Conservation (phyloP, 2,329 filamentous ascomycete genomes). For the Lecanicillium sp. region DNA sequence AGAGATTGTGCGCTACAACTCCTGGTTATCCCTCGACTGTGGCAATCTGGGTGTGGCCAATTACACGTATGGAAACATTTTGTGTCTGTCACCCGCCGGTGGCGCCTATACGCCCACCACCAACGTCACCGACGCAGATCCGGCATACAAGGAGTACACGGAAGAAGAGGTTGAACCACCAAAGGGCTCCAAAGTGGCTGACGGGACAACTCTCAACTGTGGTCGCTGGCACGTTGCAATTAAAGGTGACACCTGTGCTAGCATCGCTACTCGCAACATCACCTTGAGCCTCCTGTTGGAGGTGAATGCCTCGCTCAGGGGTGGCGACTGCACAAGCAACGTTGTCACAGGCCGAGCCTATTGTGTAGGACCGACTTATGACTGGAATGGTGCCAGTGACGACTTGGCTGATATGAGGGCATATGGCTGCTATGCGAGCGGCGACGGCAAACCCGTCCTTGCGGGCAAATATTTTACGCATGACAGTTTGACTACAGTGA, state of each 20-base stretch:
- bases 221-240: conserved; percentile 4
- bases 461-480: too few species aligned
- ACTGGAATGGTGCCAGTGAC: too few species aligned
- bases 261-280: too few species aligned
- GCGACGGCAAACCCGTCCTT: too few species aligned
- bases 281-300: too few species aligned
- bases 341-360: too few species aligned
- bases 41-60: conserved; percentile 1
- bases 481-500: too few species aligned
- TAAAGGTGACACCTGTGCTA: conserved; percentile 10
- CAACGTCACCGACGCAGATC: background rate
- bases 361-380: too few species aligned
- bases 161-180: conserved; percentile 2
- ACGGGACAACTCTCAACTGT: conserved; percentile 1
- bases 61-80: background rate
- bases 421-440: too few species aligned
- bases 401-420: too few species aligned
- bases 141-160: background rate
- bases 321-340: too few species aligned
- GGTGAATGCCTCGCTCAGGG: too few species aligned
- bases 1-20: conserved; percentile 7
- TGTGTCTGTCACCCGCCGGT: conserved; percentile 1
- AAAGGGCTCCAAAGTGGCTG: conserved; percentile 2
- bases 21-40: conserved; percentile 8
- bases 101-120: background rate